Conservation (phyloP, 2,329 filamentous ascomycete species). For the Penicillium sp. region DNA sequence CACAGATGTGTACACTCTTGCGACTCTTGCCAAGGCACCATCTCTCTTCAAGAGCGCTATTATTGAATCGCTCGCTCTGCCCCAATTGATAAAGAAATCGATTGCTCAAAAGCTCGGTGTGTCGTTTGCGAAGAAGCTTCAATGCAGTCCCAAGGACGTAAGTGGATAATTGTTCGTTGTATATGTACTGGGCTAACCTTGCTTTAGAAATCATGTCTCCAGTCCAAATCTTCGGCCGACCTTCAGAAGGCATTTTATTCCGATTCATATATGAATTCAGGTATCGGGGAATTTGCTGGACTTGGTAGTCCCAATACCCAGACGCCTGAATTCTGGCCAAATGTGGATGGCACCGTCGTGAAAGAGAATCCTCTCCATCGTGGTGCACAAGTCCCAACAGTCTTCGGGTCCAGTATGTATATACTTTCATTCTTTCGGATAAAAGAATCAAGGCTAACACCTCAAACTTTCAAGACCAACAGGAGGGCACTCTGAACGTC, state of each 20-base stretch:
- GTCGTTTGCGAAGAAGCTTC: conserved; percentile 4
- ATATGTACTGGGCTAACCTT: conserved; percentile 7
- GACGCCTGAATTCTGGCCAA: conserved; percentile 17
- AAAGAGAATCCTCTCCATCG: conserved; percentile 16
- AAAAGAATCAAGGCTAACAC: background rate
- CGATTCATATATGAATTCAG: background rate
- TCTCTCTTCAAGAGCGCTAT: conserved; percentile 24
- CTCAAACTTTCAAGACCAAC: background rate
- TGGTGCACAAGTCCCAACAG: conserved; percentile 22
- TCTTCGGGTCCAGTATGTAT: conserved; percentile 28
- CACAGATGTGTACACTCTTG: conserved; percentile 15
- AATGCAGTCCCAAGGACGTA: conserved; percentile 5
- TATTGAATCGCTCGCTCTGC: conserved; percentile 22
- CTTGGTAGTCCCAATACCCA: background rate
- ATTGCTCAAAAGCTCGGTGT: conserved; percentile 12
- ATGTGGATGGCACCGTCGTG: conserved; percentile 24
- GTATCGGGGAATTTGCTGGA: background rate
- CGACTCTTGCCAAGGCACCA: conserved; percentile 20
- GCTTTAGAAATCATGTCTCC: conserved; percentile 24
- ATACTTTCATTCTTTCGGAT: background rate
- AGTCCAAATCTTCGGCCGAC: conserved; percentile 16
- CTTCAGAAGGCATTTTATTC: conserved; percentile 15
- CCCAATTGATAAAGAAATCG: background rate
- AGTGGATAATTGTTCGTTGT: background rate
- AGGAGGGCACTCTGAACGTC: background rate